Conservation (phyloP, 2,329 filamentous ascomycete species). For the Penicillium hesseltinei region DNA sequence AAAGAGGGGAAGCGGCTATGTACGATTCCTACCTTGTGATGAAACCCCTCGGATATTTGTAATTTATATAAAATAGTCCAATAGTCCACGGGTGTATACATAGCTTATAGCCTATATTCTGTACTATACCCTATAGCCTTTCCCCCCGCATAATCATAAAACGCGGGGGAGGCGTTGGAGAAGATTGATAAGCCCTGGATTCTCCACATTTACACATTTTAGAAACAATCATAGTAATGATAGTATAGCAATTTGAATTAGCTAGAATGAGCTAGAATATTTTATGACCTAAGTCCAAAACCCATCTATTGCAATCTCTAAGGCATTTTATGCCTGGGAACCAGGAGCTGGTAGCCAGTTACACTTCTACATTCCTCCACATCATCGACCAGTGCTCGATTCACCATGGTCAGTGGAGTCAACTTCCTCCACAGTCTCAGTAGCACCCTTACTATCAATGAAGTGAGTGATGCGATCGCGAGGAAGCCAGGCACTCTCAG, state of each 20-base stretch:
- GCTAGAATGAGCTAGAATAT: background rate
- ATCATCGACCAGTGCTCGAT: slow-evolving; percentile 10
- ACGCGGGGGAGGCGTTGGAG: background rate
- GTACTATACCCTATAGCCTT: no score
- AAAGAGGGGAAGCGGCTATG: slow-evolving; percentile 5
- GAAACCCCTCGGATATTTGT: background rate
- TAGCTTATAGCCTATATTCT: no score
- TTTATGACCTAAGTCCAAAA: background rate
- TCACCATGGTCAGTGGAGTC: slow-evolving; percentile 1
- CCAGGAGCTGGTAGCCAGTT: background rate
- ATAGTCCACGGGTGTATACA: no score
- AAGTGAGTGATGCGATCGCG: slow-evolving; percentile 46
- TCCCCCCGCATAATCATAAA: background rate
- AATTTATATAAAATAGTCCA: background rate
- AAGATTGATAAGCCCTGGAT: background rate
- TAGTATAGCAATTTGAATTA: background rate
- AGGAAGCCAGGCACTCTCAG: slow-evolving; percentile 49
- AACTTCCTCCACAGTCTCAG: slow-evolving; percentile 31
- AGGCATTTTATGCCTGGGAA: background rate
- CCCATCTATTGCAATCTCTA: background rate
- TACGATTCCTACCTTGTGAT: background rate
- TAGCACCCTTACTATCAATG: slow-evolving; percentile 39
- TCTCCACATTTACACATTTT: background rate
- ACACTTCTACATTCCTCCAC: background rate
- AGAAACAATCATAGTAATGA: background rate